Percentiles rank a stretch among this genome's conserved stretches.
These are phyloP conservation scores for Lasiodiplodia sp. DNA, from an alignment of 2,329 filamentous ascomycete genomes.

Conservation along the genomic window DNA sequence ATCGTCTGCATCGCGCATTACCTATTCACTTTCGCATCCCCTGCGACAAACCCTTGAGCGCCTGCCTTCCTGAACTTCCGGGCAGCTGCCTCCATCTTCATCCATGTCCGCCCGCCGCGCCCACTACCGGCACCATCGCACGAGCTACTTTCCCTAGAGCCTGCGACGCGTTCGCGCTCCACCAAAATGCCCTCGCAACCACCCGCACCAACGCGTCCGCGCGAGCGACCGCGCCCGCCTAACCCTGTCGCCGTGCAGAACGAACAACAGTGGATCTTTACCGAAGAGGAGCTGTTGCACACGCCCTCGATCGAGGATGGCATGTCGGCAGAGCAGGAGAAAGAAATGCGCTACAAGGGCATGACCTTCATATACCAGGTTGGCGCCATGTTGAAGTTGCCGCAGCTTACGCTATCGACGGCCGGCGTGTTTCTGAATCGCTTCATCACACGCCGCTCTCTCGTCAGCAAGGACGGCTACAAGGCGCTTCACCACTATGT, in stretches of 20 bases:
- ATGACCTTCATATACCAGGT: constrained; percentile 97
- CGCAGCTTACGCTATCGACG: constrained; percentile 89
- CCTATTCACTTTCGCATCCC: constrained; percentile 18
- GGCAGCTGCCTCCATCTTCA: constrained; percentile 10
- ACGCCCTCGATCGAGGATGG: constrained; percentile 88
- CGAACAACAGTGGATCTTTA: constrained; percentile 87
- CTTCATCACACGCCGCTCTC: constrained; percentile 89
- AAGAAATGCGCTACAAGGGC: constrained; percentile 83
- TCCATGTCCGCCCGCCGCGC: constrained; percentile 16
- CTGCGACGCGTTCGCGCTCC: constrained; percentile 20
- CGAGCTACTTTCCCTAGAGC: constrained; percentile 17
- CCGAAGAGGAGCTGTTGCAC: constrained; percentile 78
- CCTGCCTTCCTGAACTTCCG: background rate
- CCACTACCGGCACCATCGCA: constrained; percentile 9
- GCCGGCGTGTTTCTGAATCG: constrained; percentile 95
- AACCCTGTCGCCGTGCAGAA: constrained; percentile 60
- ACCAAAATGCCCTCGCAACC: constrained; percentile 25
- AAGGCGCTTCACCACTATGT: constrained; percentile 84
- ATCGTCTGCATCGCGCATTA: constrained; percentile 14
- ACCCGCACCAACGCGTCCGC: constrained; percentile 17
- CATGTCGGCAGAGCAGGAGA: constrained; percentile 77
- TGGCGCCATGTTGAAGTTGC: constrained; percentile 88
- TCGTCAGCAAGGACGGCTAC: constrained; percentile 71
- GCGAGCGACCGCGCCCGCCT: constrained; percentile 42
- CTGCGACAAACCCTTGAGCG: background rate